Evolutionary conservation across 805 yeast species (phyloP), one percentile per base, ranked within the genome.

Genomic region (Ogataea neopini): DNA sequence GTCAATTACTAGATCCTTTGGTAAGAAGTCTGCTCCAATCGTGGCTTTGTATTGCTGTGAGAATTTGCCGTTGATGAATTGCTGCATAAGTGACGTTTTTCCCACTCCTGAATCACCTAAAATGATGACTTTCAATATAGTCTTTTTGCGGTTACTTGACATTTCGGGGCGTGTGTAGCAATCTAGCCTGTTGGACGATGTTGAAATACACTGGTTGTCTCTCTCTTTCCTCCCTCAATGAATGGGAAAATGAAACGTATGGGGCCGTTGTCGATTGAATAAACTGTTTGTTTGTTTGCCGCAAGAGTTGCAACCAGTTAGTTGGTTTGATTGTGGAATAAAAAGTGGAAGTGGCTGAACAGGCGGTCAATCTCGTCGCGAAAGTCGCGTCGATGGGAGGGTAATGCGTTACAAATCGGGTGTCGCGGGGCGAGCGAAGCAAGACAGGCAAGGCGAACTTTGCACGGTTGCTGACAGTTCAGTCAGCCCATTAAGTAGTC

Each of bases 41-140:
- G 99, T 92, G 23, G 98, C 97, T 64, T 92, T 94, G 70, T 94
- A 94, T 67, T 92, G 98, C 57, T 91, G 92, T 34, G 90, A 82
- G 70, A 92, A 92, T 75, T 90, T 91, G 62, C 88, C 90, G 70
- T 89, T 90, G 55, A 94, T 97, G 69, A 89, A 92, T 67, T 92
- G 96, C 68, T 92, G 98, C 96, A 92, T 91, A 56, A 92, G 73
- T 3, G 97, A 89, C 23, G 98, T 92, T 73, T 92, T 92, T 22
- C 99, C 99, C 40, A 94, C 98, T 45, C 98, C 98, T 1, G 96
- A 87, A 68, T 94, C 98, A 34, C 99, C 99, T 45, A 92, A 76
- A 46, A 92, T 90, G 66, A 92, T 92, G 51, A 92, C 96, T 65
- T 88, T 86, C 52, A 87, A 72, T 53, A 86, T 74, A 26, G 89